Evolutionary conservation across 805 yeast species (phyloP).

Genomic region (Isabelozyma gotoi): DNA sequence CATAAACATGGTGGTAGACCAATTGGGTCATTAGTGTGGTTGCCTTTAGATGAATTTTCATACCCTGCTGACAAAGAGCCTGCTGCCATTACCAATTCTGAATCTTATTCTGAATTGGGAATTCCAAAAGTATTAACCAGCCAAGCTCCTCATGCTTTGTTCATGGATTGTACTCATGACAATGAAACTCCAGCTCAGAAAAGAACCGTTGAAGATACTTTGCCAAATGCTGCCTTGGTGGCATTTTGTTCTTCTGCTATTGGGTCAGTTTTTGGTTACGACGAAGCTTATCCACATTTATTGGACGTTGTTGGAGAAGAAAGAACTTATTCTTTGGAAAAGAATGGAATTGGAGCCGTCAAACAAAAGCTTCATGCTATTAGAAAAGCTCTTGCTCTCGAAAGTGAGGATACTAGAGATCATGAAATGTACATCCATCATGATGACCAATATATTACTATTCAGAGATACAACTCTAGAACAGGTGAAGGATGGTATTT

Average conservation of each 20-base stretch:
- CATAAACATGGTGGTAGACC: constrained; percentile 96
- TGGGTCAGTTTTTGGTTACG: constrained; percentile 93
- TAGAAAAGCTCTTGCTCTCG: constrained; percentile 56
- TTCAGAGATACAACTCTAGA: constrained; percentile 80
- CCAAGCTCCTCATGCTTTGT: constrained; percentile 86
- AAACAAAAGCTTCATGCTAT: constrained; percentile 59
- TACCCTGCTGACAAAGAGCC: constrained; percentile 57
- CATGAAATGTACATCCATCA: constrained; percentile 94
- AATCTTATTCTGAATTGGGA: constrained; percentile 58
- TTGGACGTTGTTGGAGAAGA: constrained; percentile 79
- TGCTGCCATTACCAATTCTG: constrained; percentile 17
- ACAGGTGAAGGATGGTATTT: constrained; percentile 88
- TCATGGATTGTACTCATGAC: constrained; percentile 98
- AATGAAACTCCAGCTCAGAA: constrained; percentile 87
- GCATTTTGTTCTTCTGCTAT: constrained; percentile 91
- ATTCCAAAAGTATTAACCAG: constrained; percentile 65
- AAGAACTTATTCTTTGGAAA: constrained; percentile 55
- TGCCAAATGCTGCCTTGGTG: constrained; percentile 93
- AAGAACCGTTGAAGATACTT: constrained; percentile 90
- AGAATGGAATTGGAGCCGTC: constrained; percentile 71
- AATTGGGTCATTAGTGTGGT: constrained; percentile 83
- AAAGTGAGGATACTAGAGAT: constrained; percentile 52
- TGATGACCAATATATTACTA: constrained; percentile 87
- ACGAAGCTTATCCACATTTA: constrained; percentile 83
- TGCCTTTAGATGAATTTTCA: constrained; percentile 73